These are phyloP conservation scores for Apiotrichum laibachii DNA, from an alignment of 1,284 basidiomycete species.

Conservation along the genomic window DNA sequence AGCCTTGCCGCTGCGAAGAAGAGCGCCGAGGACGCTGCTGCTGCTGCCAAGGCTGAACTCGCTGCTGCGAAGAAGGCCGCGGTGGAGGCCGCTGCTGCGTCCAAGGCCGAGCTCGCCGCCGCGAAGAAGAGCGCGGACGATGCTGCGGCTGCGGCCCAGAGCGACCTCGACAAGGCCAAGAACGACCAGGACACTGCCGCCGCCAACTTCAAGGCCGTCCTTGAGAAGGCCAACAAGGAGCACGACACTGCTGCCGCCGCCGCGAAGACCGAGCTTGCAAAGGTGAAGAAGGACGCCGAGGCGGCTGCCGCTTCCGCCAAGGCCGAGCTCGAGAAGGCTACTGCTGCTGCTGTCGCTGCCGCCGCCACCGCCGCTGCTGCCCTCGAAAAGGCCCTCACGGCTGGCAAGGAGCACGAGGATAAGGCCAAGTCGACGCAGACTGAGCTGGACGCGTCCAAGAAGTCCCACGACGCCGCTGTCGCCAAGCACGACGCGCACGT, in stretches of 20 bases:
- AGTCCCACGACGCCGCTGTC: conserved; percentile 9
- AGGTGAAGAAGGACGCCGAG: conserved; percentile 7
- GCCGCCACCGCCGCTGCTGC: background rate
- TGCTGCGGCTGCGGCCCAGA: conserved; percentile 1
- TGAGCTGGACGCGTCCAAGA: conserved; percentile 7
- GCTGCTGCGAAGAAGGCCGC: conserved; percentile 6
- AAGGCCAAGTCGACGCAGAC: background rate
- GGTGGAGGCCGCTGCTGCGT: background rate
- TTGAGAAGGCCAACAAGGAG: conserved; percentile 1
- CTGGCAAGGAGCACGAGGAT: background rate
- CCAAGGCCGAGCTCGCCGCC: background rate
- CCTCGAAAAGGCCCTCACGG: background rate
- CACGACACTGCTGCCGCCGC: background rate
- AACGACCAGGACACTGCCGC: background rate
- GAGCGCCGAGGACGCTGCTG: background rate
- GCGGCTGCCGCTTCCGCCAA: conserved; percentile 4
- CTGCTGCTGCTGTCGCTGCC: background rate
- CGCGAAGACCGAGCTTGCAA: conserved; percentile 8
- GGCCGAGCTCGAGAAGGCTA: background rate
- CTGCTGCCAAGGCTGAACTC: background rate
- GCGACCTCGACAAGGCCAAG: conserved; percentile 9
- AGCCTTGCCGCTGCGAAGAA: conserved; percentile 7
- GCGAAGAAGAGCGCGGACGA: conserved; percentile 5
- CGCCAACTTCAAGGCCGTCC: background rate
- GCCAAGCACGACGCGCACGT: conserved; percentile 11